Conservation (phyloP, 305 asterid genomes). For the Fraxinus velutina region DNA sequence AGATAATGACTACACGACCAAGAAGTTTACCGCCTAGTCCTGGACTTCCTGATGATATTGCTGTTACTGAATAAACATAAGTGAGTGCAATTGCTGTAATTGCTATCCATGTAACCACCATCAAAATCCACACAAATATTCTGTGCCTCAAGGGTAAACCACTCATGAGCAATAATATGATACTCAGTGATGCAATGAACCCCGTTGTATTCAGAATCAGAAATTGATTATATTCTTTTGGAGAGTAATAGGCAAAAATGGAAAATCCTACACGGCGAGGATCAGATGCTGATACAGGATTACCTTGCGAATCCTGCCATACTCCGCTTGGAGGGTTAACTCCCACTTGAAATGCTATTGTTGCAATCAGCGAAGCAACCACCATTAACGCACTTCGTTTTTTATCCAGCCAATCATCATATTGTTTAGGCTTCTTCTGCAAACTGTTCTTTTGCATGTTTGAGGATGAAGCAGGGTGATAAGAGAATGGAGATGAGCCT, state of each 20-base stretch:
- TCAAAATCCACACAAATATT: conserved; percentile 34
- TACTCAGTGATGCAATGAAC: conserved; percentile 44
- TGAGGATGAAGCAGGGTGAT: neutral
- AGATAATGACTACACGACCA: neutral
- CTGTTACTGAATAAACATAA: conserved; percentile 26
- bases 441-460: neutral
- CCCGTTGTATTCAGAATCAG: conserved; percentile 23
- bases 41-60: conserved; percentile 22
- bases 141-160: conserved; percentile 35
- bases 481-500: neutral
- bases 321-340: conserved; percentile 23
- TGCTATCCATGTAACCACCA: conserved; percentile 42
- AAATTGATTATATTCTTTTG: neutral
- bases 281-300: neutral
- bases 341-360: conserved; percentile 42
- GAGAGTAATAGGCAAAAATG: neutral
- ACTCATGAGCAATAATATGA: conserved; percentile 44
- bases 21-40: neutral
- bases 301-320: conserved; percentile 10
- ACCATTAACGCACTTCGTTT: conserved; percentile 21
- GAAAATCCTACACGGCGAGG: neutral
- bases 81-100: conserved; percentile 34
- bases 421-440: neutral
- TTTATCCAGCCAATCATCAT: neutral
- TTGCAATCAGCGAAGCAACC: conserved; percentile 38